Evolutionary conservation across 2,329 filamentous ascomycete genomes (phyloP), one percentile per base, ranked within the genome.

Genomic region (Kalmusia sp.): DNA sequence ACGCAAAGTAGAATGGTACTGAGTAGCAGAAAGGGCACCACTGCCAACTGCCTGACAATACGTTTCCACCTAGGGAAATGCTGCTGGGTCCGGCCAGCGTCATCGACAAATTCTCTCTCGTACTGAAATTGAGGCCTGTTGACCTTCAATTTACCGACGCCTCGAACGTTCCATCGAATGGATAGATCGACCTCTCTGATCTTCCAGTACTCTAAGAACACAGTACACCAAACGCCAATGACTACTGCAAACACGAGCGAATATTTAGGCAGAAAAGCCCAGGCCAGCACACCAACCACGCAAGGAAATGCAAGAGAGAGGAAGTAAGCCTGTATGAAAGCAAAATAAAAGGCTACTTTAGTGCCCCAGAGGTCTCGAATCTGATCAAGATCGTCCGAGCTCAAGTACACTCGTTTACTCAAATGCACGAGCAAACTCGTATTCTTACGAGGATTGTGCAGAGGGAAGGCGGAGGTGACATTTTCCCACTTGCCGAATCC

Each of bases 281-380:
- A 72, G 2, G 69, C 64, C 3, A 71, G 48, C 9, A 72, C 48
- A 12, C 69, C 70, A 31, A 63, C 64, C 8, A 58, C 57, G 27
- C 69, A 69, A 17, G 69, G 69, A 35, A 72, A 71, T 4, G 60
- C 56, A 3, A 73, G 55, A 8, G 62, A 69, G 8, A 63, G 57
- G 33, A 72, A 67, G 52, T 73, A 73, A 2, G 66, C 68, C 41
- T 72, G 69, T 5, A 72, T 55, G 30, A 72, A 73, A 4, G 70
- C 69, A 47, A 73, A 73, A 51, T 72, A 73, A 48, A 73, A 72
- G 12, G 70, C 70, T 9, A 71, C 79, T 71, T 86, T 89, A 73
- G 93, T 89, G 43, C 91, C 91, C 72, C 92, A 92, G 59, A 87
- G 82, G 68, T 92, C 82, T 22, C 89, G 85, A 57, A 96, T 92